Base-by-base conservation (phyloP, 176 grass and related monocot species). In the Urochloa ruziziensis region DNA sequence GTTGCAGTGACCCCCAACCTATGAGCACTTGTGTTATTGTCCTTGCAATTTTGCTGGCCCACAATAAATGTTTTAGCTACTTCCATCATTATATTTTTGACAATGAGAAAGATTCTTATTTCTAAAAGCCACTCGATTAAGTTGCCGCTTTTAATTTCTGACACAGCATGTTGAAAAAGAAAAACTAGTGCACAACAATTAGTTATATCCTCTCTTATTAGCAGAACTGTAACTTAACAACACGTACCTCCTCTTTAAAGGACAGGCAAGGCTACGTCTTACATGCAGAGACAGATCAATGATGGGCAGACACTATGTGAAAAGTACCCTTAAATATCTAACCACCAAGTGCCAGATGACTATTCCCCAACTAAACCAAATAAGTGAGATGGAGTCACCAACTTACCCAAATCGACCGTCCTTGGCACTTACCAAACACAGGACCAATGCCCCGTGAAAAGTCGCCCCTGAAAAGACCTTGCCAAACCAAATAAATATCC, bases 31-130 rank as follows among this genome's bases (percentile, higher is more conserved):
- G 53, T 70, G 73, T 83, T 76, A 70, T 74, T 71, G 83, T 29
- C 88, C 64, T 70, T 73, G 78, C 78, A 90, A 90, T 82, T 67
- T 77, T 78, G 72, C 83, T 78, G 83, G 35, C 83, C 65, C 28
- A 72, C 65, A 86, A 90, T 86, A 72, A 90, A 90, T 82, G 78
- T 78, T 76, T 72, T 58, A 39, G 8, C 58, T 64, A 42, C 60
- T 52, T 65, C 10, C 19, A 2, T 60, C 19, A 2, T 58, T 0
- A 1, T 12, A 1, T 1, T 5, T 54, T 29, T 40, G 10, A 6
- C 33, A 62, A 62, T 24, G 23, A 76, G 19, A 29, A 71, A 15
- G 15, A n/a, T n/a, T n/a, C n/a, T 62, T 32, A 5, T 29, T 62
- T 5, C n/a, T 25, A 52, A 29, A 29, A 5, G 23, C 58, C 4